Percentiles rank a stretch among this genome's conserved stretches.
Evolutionary conservation across 2,329 filamentous ascomycete species (phyloP).

Genomic region (Didymella glomerata): DNA sequence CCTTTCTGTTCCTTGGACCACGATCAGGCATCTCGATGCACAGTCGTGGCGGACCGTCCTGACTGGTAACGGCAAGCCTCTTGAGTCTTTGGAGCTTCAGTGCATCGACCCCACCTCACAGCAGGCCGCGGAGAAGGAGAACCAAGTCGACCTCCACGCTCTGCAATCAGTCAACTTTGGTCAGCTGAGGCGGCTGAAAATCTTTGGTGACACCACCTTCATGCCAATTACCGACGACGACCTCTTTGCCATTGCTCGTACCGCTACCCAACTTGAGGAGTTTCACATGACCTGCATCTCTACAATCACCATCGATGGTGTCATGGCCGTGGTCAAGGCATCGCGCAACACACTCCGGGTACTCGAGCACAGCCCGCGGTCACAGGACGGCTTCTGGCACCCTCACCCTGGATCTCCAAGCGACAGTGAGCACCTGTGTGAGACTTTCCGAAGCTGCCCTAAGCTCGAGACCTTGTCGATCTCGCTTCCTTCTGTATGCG

Average conservation of each 20-base stretch:
- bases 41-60: slow-evolving; percentile 60
- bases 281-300: slow-evolving; percentile 64
- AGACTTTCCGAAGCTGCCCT: slow-evolving; percentile 57
- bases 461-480: slow-evolving; percentile 59
- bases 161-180: slow-evolving; percentile 61
- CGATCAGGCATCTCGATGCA: slow-evolving; percentile 58
- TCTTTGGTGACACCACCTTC: slow-evolving; percentile 63
- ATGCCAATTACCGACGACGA: slow-evolving; percentile 62
- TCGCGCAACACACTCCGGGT: slow-evolving; percentile 59
- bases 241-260: slow-evolving; percentile 59
- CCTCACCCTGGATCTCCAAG: slow-evolving; percentile 57
- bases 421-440: slow-evolving; percentile 59
- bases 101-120: slow-evolving; percentile 59
- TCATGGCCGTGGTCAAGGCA: slow-evolving; percentile 62
- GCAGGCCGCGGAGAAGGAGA: slow-evolving; percentile 53
- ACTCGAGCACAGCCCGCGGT: slow-evolving; percentile 63
- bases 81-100: slow-evolving; percentile 62
- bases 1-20: slow-evolving; percentile 63
- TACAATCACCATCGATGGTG: slow-evolving; percentile 61
- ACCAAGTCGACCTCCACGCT: slow-evolving; percentile 55
- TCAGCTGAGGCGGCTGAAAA: slow-evolving; percentile 60
- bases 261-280: slow-evolving; percentile 60
- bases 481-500: slow-evolving; percentile 59
- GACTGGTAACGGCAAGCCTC: slow-evolving; percentile 53
- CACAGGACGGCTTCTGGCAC: slow-evolving; percentile 61